Conservation (phyloP, 2,329 filamentous ascomycete genomes). For the Cadophora gregata region DNA sequence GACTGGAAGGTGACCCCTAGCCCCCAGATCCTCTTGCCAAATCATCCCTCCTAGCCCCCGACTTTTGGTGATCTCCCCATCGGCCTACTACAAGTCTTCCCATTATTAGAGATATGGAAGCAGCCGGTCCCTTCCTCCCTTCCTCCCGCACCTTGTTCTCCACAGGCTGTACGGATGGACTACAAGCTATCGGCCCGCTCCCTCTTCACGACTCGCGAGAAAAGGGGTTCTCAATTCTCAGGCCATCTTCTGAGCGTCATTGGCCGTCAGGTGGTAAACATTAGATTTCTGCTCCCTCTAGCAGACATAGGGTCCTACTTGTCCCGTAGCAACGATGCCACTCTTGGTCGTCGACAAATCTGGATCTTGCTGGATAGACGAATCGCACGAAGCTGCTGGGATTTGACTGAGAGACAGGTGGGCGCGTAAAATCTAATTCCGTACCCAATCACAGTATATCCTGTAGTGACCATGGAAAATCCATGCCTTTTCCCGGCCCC, state of each 20-base stretch:
- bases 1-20: neutral
- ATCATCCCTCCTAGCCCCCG: neutral
- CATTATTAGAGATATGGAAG: conserved; percentile 20
- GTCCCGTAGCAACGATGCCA: conserved; percentile 28
- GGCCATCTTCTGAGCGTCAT: conserved; percentile 24
- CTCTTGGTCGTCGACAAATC: conserved; percentile 8
- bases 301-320: conserved; percentile 23
- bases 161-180: conserved; percentile 9
- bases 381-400: conserved; percentile 31
- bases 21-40: conserved; percentile 1
- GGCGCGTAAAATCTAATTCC: conserved; percentile 38
- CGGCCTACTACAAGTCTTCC: neutral
- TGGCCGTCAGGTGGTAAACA: conserved; percentile 22
- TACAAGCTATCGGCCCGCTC: conserved; percentile 13
- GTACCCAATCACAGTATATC: conserved; percentile 32
- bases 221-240: conserved; percentile 23
- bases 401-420: conserved; percentile 19
- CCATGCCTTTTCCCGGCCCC: conserved; percentile 14
- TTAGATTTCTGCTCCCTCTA: conserved; percentile 21
- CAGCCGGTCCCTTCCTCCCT: conserved; percentile 26
- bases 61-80: neutral
- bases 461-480: conserved; percentile 14
- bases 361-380: conserved; percentile 31
- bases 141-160: conserved; percentile 16
- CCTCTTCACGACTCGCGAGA: conserved; percentile 12